phyloP scores from a whole-genome alignment of 2,329 filamentous ascomycete species.

The Stagonosporopsis cucurbitacearum region DNA sequence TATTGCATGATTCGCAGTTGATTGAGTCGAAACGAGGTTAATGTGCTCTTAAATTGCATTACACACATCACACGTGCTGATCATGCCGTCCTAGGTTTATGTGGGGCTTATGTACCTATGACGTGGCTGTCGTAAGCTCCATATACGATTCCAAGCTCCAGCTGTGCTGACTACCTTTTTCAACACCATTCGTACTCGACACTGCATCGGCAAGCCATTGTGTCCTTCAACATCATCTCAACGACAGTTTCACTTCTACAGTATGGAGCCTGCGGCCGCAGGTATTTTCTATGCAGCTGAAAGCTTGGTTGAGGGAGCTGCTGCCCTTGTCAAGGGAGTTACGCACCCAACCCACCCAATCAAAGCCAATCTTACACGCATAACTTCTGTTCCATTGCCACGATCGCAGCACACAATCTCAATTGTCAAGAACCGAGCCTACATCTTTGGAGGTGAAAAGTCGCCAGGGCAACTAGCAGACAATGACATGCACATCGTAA shows the following conservation, averaged over 20 bases:
- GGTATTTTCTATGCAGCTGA: conserved; percentile 49
- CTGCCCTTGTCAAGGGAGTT: conserved; percentile 56
- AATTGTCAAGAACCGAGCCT: conserved; percentile 60
- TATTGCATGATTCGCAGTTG: background rate
- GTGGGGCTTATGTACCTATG: background rate
- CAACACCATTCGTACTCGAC: background rate
- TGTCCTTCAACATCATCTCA: background rate
- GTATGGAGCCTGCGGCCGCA: conserved; percentile 48
- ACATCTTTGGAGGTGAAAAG: conserved; percentile 62
- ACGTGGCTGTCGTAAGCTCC: conserved; percentile 14
- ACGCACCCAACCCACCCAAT: conserved; percentile 59
- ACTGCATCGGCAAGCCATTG: background rate
- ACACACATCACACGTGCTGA: background rate
- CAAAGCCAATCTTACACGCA: conserved; percentile 58
- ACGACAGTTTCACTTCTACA: background rate
- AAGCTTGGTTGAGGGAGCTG: conserved; percentile 48
- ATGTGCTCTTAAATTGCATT: background rate
- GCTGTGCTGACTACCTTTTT: background rate
- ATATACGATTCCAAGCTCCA: conserved; percentile 9
- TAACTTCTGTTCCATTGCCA: conserved; percentile 54
- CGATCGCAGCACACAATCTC: conserved; percentile 61
- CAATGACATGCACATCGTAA: conserved; percentile 60
- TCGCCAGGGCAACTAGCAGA: conserved; percentile 52
- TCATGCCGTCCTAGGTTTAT: background rate
- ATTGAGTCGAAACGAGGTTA: background rate